Conservation (phyloP, 225 moss, liverwort and hornwort species). For the Anthoceros angustus region DNA sequence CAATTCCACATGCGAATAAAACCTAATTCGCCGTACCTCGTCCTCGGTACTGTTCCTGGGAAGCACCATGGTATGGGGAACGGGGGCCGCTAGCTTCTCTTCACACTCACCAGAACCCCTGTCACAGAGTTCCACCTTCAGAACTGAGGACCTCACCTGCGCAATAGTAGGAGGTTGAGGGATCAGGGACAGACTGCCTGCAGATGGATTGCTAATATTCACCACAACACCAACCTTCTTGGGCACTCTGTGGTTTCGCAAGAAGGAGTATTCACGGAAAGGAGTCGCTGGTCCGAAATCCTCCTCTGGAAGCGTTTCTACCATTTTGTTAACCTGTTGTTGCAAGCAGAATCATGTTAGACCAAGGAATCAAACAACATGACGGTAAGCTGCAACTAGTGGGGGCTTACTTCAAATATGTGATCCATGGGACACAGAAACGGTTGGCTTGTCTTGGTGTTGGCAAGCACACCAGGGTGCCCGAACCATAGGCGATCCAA, state of each 20-base stretch:
- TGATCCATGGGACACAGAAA: slow-evolving; percentile 87
- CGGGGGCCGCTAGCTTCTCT: slow-evolving; percentile 13
- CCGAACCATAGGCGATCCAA: slow-evolving; percentile 90
- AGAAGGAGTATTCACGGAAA: slow-evolving; percentile 82
- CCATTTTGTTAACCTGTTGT: slow-evolving; percentile 52
- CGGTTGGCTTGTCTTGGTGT: slow-evolving; percentile 74
- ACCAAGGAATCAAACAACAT: slow-evolving; percentile 5
- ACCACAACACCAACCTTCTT: slow-evolving; percentile 30
- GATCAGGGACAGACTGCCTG: slow-evolving; percentile 1
- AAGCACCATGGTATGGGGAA: slow-evolving; percentile 38
- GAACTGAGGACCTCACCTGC: slow-evolving; percentile 51
- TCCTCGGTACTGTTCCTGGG: slow-evolving; percentile 53
- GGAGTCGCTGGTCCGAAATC: slow-evolving; percentile 51
- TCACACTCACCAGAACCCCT: slow-evolving; percentile 31
- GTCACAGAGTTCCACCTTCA: slow-evolving; percentile 61
- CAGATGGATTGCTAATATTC: background rate
- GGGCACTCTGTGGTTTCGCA: slow-evolving; percentile 53
- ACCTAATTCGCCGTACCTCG: slow-evolving; percentile 22
- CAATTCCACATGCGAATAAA: background rate
- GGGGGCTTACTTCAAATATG: slow-evolving; percentile 55
- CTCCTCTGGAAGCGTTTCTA: slow-evolving; percentile 18
- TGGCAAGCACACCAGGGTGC: slow-evolving; percentile 51
- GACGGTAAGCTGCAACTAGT: background rate
- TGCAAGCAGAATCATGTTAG: background rate
- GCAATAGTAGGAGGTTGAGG: background rate